phyloP scores from a whole-genome alignment of 176 grass and related monocot species.

The Calamus simplicifolius region DNA sequence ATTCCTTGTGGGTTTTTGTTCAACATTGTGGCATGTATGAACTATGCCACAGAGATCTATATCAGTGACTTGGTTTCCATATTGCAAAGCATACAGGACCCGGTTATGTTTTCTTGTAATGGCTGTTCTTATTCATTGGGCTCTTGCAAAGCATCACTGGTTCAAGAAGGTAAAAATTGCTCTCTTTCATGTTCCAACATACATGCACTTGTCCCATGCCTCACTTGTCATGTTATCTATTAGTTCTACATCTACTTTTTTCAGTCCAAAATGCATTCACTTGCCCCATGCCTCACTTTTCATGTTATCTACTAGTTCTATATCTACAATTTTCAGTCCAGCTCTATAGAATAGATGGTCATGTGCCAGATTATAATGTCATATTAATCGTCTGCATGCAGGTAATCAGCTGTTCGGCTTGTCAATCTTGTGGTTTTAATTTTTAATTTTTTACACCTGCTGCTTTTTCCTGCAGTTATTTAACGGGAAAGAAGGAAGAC shows the following conservation, averaged over 20 bases:
- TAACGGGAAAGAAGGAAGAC: conserved; percentile 74
- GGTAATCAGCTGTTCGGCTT: too few species aligned
- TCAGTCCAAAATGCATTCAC: too few species aligned
- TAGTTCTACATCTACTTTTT: too few species aligned
- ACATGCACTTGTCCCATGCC: too few species aligned
- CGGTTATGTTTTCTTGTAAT: conserved; percentile 65
- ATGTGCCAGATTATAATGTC: too few species aligned
- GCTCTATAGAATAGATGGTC: too few species aligned
- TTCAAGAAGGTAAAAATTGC: conserved; percentile 62
- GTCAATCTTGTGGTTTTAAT: too few species aligned
- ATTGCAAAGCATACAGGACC: conserved; percentile 82
- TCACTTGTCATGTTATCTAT: too few species aligned
- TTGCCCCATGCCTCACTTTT: too few species aligned
- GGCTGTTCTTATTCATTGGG: conserved; percentile 68
- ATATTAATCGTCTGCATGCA: too few species aligned
- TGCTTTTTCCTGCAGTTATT: conserved; percentile 45
- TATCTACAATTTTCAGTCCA: too few species aligned
- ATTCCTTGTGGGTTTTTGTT: conserved; percentile 87
- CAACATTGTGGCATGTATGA: conserved; percentile 82
- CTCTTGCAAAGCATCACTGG: conserved; percentile 71
- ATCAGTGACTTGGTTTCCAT: conserved; percentile 90
- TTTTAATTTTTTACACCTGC: neutral
- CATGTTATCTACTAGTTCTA: too few species aligned
- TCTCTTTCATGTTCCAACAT: neutral
- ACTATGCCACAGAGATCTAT: conserved; percentile 95